Evolutionary conservation across 352 stramenopile species (phyloP), one percentile per base, ranked within the genome.

Genomic region (Thalassiosira allenii): DNA sequence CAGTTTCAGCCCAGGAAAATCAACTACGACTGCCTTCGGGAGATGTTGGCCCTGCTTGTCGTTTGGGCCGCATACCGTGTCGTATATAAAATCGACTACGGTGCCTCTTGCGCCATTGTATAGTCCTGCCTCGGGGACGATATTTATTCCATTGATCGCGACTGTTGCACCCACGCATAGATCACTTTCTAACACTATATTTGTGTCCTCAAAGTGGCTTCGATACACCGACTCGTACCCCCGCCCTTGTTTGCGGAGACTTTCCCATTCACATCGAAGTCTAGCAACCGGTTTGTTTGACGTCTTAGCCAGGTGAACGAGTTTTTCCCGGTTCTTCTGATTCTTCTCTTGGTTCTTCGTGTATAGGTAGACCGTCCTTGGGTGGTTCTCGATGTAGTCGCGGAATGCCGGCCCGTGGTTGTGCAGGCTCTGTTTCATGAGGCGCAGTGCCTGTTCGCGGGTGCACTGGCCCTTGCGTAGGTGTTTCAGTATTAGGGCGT

Each of bases 231-330:
- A 17, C 17, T 47, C 37, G 17, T 47, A 47, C 37, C 37, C 37
- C 37, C 17, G 37, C 37, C 9, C 17, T 9, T 47, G 9, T 9
- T n/a, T n/a, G n/a, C n/a, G n/a, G n/a, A n/a, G n/a, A n/a, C 37
- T 47, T 17, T 47, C 8, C 37, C 37, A 47, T 47, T 58, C 33
- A 61, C 40, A 75, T 5, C 47, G 2, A 9, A 75, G 4, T 49
- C 29, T 59, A n/a, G 68, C 57, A 23, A 77, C 43, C 2, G 56
- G 68, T 29, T 41, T 6, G 1, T 53, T 61, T 11, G 44, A 62
- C 14, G 20, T 62, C 12, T 77, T 77, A 6, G 56, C 54, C 33
- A 49, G 65, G 44, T 77, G 25, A 2, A 77, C 29, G 9, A 77
- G 51, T 12, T 53, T 62, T 11, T 77, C 57, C 11, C 14, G 23